Evolutionary conservation across 1,284 basidiomycete genomes (phyloP), one percentile per base, ranked within the genome.

Genomic region (Ceratobasidium theobromae): DNA sequence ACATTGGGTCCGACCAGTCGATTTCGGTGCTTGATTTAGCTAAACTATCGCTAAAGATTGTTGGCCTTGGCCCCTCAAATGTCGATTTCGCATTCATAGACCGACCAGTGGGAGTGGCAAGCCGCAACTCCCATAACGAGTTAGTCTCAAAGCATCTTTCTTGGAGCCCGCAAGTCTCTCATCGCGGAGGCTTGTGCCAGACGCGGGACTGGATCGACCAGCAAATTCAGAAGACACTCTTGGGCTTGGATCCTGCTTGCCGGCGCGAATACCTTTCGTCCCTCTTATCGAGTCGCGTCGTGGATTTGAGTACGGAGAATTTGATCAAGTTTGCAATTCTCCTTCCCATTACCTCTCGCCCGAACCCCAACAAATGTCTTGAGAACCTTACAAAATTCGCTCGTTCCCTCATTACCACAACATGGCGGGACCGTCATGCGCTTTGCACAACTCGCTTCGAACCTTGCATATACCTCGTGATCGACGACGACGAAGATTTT

Each of bases 331-430:
- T 84, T 68, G 84, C 80, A 0, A 76, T 85, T 48, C 75, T 86
- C 9, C 78, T 86, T 9, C 84, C 84, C 1, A 78, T 86, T 68
- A 85, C 84, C 0, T 85, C 84, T 16, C 77, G 81, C 0, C 30
- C 66, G 4, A 67, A 72, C 16, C 78, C 77, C 0, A 65, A 68
- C 0, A 69, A 76, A 40, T 84, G 82, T 67, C 73, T 84, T 12
- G 65, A 72, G 1, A 76, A 80, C 53, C 78, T 86, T 4, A 28
- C 58, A 3, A 41, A 16, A 0, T 85, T 85, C 70, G 77, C 80
- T 0, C 60, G 70, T 9, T 83, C 82, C 0, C 72, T 86, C 14
- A 53, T 71, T 2, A 70, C 70, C 8, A 84, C 84, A 1, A 84
- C 84, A 0, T 77, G 76, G 74, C 71, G 75, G n/a, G 81, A 84